Conservation (phyloP, 2,329 filamentous ascomycete species). For the Phaeophleospora eucalypticola region DNA sequence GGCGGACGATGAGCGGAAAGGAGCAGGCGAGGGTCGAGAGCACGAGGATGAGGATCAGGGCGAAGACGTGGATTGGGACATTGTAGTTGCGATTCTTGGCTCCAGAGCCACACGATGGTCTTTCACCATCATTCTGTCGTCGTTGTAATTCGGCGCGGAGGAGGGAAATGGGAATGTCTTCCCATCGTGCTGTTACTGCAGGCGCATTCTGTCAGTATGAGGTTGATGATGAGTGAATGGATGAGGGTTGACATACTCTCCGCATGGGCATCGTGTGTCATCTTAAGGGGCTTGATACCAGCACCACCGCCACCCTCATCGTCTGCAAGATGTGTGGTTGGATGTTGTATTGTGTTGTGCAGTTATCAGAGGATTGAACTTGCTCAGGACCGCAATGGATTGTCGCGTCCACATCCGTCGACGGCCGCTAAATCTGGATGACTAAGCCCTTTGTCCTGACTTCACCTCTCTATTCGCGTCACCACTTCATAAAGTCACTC, state of each 20-base stretch:
- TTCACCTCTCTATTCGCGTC: too few species aligned
- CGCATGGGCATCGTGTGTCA: constrained; percentile 14
- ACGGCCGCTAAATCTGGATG: too few species aligned
- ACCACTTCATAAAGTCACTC: too few species aligned
- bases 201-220: constrained; percentile 11
- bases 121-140: constrained; percentile 42
- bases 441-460: too few species aligned
- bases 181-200: constrained; percentile 29
- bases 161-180: constrained; percentile 39
- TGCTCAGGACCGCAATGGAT: too few species aligned
- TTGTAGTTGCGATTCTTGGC: constrained; percentile 49
- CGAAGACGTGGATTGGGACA: constrained; percentile 53
- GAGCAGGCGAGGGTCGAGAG: constrained; percentile 57
- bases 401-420: too few species aligned
- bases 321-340: neutral
- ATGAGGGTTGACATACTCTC: constrained; percentile 8
- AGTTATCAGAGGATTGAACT: too few species aligned
- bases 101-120: constrained; percentile 53
- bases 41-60: constrained; percentile 54
- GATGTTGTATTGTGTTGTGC: neutral
- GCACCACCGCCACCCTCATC: neutral
- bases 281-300: constrained; percentile 3
- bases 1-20: constrained; percentile 57
- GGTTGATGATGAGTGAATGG: neutral
- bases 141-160: constrained; percentile 49